These are phyloP conservation scores for Colletotrichum sp. DNA, from an alignment of 2,329 filamentous ascomycete species.

Conservation along the genomic window DNA sequence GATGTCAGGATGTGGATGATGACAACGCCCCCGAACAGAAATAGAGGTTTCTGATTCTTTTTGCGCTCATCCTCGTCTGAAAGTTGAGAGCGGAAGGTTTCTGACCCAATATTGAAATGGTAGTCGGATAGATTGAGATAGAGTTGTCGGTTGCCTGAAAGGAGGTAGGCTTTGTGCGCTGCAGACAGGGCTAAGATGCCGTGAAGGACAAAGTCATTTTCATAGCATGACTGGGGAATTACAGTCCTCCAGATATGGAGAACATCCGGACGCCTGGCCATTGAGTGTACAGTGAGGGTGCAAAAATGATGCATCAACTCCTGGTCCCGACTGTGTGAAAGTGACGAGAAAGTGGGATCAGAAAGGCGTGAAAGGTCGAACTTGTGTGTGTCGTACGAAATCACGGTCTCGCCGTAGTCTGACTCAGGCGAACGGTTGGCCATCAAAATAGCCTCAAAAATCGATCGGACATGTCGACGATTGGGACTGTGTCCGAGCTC, in stretches of 20 bases:
- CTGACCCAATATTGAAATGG: background rate
- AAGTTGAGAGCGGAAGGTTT: background rate
- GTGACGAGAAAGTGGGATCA: background rate
- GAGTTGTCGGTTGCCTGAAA: background rate
- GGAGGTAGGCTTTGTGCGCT: background rate
- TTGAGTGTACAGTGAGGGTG: background rate
- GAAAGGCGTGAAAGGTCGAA: background rate
- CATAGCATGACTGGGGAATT: background rate
- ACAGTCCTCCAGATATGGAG: background rate
- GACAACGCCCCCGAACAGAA: background rate
- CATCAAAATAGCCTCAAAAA: background rate
- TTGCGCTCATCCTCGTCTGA: background rate
- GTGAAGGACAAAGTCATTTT: background rate
- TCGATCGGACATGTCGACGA: background rate
- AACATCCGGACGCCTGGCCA: background rate
- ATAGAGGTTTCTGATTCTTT: background rate
- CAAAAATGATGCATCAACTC: background rate
- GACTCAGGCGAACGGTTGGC: accelerated
- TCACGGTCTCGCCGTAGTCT: background rate
- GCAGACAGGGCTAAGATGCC: background rate
- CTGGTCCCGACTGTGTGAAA: background rate
- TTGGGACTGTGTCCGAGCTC: background rate
- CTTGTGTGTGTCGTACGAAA: accelerated
- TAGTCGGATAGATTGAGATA: background rate
- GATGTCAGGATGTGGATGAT: background rate